phyloP scores from a whole-genome alignment of 176 grass and related monocot genomes.

The Calamus simplicifolius region DNA sequence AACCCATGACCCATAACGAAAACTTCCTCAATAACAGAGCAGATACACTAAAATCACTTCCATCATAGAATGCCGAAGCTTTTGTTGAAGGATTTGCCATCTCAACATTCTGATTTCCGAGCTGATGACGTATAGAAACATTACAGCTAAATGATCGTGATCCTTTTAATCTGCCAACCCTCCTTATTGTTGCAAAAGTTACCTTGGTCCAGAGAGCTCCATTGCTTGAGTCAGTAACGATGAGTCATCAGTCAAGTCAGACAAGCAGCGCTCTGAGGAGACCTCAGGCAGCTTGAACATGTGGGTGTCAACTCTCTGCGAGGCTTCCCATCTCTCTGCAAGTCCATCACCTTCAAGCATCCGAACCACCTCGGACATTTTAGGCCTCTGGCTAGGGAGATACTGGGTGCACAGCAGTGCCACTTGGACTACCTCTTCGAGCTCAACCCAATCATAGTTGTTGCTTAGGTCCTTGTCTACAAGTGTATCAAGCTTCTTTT shows the following conservation, averaged over 20 bases:
- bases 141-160: not conserved
- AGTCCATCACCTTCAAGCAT: slow-evolving; percentile 97
- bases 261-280: slow-evolving; percentile 74
- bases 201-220: slow-evolving; percentile 83
- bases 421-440: slow-evolving; percentile 92
- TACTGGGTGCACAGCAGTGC: slow-evolving; percentile 91
- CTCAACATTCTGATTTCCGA: too few relatives aligned
- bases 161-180: not conserved
- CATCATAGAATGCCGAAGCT: too few relatives aligned
- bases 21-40: too few relatives aligned
- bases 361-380: slow-evolving; percentile 86
- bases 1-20: too few relatives aligned
- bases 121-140: too few relatives aligned
- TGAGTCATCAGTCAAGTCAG: slow-evolving; percentile 61
- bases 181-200: slow-evolving; percentile 15
- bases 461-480: slow-evolving; percentile 57
- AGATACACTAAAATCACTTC: too few relatives aligned
- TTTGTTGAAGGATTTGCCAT: too few relatives aligned
- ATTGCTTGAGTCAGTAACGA: slow-evolving; percentile 59
- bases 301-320: slow-evolving; percentile 45
- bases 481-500: slow-evolving; percentile 80
- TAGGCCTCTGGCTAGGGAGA: slow-evolving; percentile 65
- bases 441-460: slow-evolving; percentile 64
- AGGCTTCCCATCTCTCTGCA: slow-evolving; percentile 84
- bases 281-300: slow-evolving; percentile 71